Evolutionary conservation across 371 early-diverging fungal genomes (phyloP).

Genomic region (Saksenaea vasiformis): DNA sequence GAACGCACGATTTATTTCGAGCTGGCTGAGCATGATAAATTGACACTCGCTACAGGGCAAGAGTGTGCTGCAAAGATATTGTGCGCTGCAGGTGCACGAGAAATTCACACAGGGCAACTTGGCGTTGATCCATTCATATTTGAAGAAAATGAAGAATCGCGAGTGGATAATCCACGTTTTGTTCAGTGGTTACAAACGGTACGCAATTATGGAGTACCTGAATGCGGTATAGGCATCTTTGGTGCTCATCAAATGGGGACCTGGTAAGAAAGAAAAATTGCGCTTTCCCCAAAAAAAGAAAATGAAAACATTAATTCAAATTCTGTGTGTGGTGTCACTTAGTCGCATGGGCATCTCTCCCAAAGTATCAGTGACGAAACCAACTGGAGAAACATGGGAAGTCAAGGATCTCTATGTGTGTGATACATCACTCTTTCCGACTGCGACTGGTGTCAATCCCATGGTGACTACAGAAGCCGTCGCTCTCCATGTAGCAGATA

Average conservation of each 20-base stretch:
- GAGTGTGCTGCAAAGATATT: conserved; percentile 54
- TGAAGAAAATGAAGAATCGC: conserved; percentile 27
- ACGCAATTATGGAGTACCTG: conserved; percentile 28
- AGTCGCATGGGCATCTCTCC: conserved; percentile 71
- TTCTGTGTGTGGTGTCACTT: conserved; percentile 3
- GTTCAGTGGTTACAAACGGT: conserved; percentile 33
- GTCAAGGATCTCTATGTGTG: conserved; percentile 71
- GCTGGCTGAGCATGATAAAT: conserved; percentile 57
- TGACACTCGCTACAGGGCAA: conserved; percentile 53
- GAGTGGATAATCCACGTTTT: conserved; percentile 40
- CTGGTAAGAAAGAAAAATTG: conserved; percentile 43
- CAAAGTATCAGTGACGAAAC: conserved; percentile 60
- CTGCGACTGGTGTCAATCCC: conserved; percentile 72
- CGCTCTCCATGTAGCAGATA: conserved; percentile 39
- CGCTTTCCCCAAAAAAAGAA: neutral
- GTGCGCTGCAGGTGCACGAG: conserved; percentile 55
- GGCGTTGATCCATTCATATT: conserved; percentile 50
- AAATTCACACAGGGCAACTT: conserved; percentile 58
- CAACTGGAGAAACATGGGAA: conserved; percentile 78
- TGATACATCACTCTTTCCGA: conserved; percentile 76
- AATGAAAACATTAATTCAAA: neutral
- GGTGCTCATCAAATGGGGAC: conserved; percentile 71
- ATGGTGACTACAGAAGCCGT: conserved; percentile 63
- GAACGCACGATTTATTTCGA: conserved; percentile 43
- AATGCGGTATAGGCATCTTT: conserved; percentile 36